Evolutionary conservation across 2,329 filamentous ascomycete species (phyloP).

Genomic region (Aureobasidium sp.): DNA sequence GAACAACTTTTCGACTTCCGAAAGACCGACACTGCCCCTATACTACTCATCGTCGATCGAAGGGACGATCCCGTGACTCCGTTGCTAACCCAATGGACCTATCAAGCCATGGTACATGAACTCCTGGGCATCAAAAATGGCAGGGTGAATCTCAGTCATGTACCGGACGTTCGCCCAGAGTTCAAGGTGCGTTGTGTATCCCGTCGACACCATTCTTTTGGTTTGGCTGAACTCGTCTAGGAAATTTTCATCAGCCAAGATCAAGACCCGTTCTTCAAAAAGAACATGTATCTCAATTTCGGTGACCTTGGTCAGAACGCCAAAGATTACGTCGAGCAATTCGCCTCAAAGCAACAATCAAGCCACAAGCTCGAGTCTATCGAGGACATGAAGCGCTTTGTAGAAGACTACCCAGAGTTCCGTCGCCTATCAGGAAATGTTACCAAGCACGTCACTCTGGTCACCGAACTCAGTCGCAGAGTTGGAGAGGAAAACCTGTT

Average conservation of each 20-base stretch:
- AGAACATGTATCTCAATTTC: constrained; percentile 99
- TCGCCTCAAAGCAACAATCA: constrained; percentile 94
- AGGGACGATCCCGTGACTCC: constrained; percentile 93
- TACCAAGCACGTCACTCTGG: constrained; percentile 94
- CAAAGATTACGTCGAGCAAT: constrained; percentile 98
- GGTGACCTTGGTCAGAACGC: constrained; percentile 92
- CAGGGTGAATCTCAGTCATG: constrained; percentile 76
- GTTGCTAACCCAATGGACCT: constrained; percentile 94
- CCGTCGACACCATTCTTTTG: background rate
- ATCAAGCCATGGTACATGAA: constrained; percentile 99
- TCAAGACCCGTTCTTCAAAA: constrained; percentile 97
- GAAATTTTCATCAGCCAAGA: constrained; percentile 95
- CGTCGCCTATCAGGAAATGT: constrained; percentile 95
- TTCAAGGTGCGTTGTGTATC: constrained; percentile 45
- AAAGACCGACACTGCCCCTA: constrained; percentile 87
- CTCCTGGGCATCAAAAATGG: constrained; percentile 89
- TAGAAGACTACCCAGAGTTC: constrained; percentile 98
- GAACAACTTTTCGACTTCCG: constrained; percentile 95
- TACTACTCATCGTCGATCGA: constrained; percentile 81
- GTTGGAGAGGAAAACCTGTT: constrained; percentile 79
- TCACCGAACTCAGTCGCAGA: constrained; percentile 82
- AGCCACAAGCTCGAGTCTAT: constrained; percentile 96
- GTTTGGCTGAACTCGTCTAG: constrained; percentile 19
- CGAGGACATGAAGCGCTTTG: constrained; percentile 96
- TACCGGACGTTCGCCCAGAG: constrained; percentile 77